Base-by-base conservation (phyloP, 345 rosid species). In the Eucalyptus guilfoylei region DNA sequence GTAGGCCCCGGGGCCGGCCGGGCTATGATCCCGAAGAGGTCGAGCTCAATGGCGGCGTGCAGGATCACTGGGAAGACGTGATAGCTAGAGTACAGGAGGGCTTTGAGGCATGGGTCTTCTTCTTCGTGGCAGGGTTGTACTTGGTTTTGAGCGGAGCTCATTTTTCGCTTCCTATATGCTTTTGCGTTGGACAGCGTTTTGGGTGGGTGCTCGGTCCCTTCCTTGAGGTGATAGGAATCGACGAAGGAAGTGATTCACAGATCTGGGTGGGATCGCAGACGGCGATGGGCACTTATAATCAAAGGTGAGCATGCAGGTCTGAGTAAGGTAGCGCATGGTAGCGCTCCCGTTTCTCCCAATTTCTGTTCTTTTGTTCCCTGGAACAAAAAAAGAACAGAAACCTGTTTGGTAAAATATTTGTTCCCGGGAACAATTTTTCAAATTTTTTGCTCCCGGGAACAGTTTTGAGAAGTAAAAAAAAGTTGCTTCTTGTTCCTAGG, bases 1-100 rank as follows among this genome's bases (percentile, higher is more conserved):
- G 89, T 91, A 93, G 52, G 90, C 90, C 19, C 87, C 94, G 4
- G 83, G 90, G 14, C 93, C 93, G 8, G 91, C 92, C 88, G 88
- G 60, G 91, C 92, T 47, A 96, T 89, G 11, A 92, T 91, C 42
- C 93, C 94, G 42, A 95, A 94, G 47, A 96, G 80, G 12, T 90
- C 96, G 34, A 94, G 93, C 88, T 94, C 94, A 24, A 93, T 88
- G 42, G 95, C 94, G 12, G 96, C 91, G 76, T 91, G 89, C 80
- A 95, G 42, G 52, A 92, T 88, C 96, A 94, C 94, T 11, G 97
- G 94, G 47, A 96, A 87, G 26, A 91, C 94, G 44, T 86, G 90
- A 37, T 89, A 89, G 58, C 88, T 48, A 49, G 88, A 62, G 32
- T 48, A 50, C 16, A 89, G n/a, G 55, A 86, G 47, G 88, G 90